Evolutionary conservation across 2,329 filamentous ascomycete species (phyloP), one percentile per base, ranked within the genome.

Genomic region (Clarireedia sp.): DNA sequence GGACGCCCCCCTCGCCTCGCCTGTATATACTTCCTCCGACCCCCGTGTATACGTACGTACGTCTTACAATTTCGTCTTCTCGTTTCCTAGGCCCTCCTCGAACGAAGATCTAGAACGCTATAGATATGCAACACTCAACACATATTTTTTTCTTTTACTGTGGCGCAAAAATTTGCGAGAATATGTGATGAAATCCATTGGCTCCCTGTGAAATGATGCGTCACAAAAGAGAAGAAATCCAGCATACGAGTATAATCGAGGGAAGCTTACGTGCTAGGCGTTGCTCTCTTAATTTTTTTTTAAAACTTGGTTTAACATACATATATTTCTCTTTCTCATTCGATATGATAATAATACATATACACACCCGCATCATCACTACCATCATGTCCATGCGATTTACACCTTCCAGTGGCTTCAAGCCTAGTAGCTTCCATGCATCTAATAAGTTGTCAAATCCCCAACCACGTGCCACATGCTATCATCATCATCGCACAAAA

Each of bases 401-500:
- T 19, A 17, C 38, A 41, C 16, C 38, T 41, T 10, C 16, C 38
- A n/a, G 16, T 29, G 16, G 3, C 17, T 38, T 29, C 3, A n/a
- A 17, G 44, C 43, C 36, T 26, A 54, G 44, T 26, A 41, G 14
- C 38, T n/a, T 41, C 29, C 24, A 26, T 26, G 6, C 8, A 33
- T 33, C 29, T 33, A 33, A 33, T 33, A 9, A 33, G 12, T 33
- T 12, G 10, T 33, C 16, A 38, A 53, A 37, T n/a, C 41, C 41
- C 19, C 50, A 19, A 46, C 29, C 29, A 41, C 9, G 14, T 19
- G 38, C 38, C 38, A 17, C 7, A 41, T 41, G 16, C 38, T 41
- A 41, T 19, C n/a, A 17, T 16, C 37, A 43, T 44, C 29, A 54
- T 54, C 24, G 48, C 44, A 54, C 44, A 54, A 33, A 48, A 38